Percentiles rank a stretch among this genome's conserved stretches.
Conservation (phyloP, 1,284 basidiomycete species). For the Xerocomus minutiporus region DNA sequence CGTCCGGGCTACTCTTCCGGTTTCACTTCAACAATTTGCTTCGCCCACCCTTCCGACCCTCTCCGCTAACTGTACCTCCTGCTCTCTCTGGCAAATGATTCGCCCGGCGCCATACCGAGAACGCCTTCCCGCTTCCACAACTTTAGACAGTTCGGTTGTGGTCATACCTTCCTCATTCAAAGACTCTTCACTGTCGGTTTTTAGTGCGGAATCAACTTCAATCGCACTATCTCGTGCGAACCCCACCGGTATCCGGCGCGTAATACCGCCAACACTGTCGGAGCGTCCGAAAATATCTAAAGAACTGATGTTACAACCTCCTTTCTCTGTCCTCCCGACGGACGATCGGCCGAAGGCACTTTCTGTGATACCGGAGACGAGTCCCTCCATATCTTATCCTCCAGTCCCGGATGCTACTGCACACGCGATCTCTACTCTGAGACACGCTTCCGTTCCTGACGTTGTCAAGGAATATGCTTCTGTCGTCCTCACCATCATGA, state of each 20-base stretch:
- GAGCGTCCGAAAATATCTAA: conserved; percentile 34
- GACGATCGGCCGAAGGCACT: conserved; percentile 31
- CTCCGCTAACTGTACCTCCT: conserved; percentile 19
- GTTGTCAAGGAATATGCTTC: conserved; percentile 48
- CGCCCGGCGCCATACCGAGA: conserved; percentile 37
- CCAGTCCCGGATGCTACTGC: conserved; percentile 10
- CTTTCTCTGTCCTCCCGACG: conserved; percentile 25
- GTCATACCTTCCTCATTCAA: conserved; percentile 45
- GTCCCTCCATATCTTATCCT: conserved; percentile 5
- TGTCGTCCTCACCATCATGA: conserved; percentile 39
- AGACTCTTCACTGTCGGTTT: conserved; percentile 54
- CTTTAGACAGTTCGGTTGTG: conserved; percentile 25
- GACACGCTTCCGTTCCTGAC: conserved; percentile 24
- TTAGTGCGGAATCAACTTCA: conserved; percentile 33
- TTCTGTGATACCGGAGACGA: conserved; percentile 24
- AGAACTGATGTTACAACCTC: conserved; percentile 40
- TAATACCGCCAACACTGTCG: conserved; percentile 28
- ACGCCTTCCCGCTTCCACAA: conserved; percentile 32
- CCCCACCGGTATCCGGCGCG: conserved; percentile 21
- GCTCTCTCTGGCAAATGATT: conserved; percentile 29
- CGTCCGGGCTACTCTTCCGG: conserved; percentile 49
- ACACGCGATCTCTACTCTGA: conserved; percentile 32
- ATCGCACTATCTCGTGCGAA: conserved; percentile 16
- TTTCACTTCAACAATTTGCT: conserved; percentile 32
- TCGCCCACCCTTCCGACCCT: conserved; percentile 14